phyloP scores from a whole-genome alignment of 495 filamentous ascomycete species.

The Neurospora sublineolata region DNA sequence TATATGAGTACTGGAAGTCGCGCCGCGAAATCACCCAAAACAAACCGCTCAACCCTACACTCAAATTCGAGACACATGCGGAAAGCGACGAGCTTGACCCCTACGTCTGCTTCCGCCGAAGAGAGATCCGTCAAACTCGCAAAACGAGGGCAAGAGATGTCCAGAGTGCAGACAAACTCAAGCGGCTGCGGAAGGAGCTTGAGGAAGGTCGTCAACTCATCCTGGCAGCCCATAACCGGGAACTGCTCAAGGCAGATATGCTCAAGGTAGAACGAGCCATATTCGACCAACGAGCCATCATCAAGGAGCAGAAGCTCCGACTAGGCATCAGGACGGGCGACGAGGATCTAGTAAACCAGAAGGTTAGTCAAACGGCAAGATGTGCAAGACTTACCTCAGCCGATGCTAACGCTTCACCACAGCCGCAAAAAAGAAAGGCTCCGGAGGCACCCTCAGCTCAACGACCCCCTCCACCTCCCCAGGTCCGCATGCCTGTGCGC shows the following conservation, averaged over 20 bases:
- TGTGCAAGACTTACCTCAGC: slow-evolving; percentile 1
- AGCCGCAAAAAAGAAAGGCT: slow-evolving; percentile 60
- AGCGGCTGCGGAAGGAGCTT: slow-evolving; percentile 79
- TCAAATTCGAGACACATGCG: slow-evolving; percentile 87
- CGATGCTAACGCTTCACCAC: slow-evolving; percentile 27
- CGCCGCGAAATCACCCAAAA: slow-evolving; percentile 54
- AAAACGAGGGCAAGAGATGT: slow-evolving; percentile 91
- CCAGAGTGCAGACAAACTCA: slow-evolving; percentile 87
- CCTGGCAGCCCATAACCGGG: slow-evolving; percentile 62
- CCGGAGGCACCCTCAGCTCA: slow-evolving; percentile 43
- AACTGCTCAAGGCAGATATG: slow-evolving; percentile 64
- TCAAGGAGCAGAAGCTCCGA: slow-evolving; percentile 80
- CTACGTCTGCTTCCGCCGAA: slow-evolving; percentile 94
- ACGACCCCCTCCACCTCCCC: slow-evolving; percentile 39
- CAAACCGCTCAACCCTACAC: slow-evolving; percentile 53
- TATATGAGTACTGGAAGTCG: slow-evolving; percentile 86
- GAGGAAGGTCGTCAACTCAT: slow-evolving; percentile 80
- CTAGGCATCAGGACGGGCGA: slow-evolving; percentile 84
- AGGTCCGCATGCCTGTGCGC: slow-evolving; percentile 55
- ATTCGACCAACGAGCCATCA: slow-evolving; percentile 65
- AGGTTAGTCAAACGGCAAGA: slow-evolving; percentile 43
- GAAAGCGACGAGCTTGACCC: slow-evolving; percentile 94
- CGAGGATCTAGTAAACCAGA: slow-evolving; percentile 89
- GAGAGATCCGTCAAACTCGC: slow-evolving; percentile 85
- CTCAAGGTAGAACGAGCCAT: slow-evolving; percentile 60